phyloP scores from a whole-genome alignment of 2,329 filamentous ascomycete genomes.

The Myriosclerotinia duriaeana region DNA sequence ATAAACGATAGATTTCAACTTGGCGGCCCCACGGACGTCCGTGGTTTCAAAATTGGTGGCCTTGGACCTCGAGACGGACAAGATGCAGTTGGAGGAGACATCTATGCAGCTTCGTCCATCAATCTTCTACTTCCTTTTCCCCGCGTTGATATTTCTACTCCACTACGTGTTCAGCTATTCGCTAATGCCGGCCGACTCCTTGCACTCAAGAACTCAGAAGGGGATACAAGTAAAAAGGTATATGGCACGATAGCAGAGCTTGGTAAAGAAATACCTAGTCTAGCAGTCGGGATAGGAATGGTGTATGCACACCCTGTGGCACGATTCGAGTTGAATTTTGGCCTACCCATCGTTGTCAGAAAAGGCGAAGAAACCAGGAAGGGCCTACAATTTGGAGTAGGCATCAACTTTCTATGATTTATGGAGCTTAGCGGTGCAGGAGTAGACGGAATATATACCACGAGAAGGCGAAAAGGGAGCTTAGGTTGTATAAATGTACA shows the following conservation, averaged over 20 bases:
- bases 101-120: constrained; percentile 86
- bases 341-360: constrained; percentile 76
- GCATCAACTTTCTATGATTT: constrained; percentile 84
- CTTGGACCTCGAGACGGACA: constrained; percentile 82
- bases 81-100: constrained; percentile 86
- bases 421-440: constrained; percentile 8
- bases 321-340: constrained; percentile 94
- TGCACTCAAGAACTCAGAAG: constrained; percentile 59
- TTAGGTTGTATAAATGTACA: constrained; percentile 13
- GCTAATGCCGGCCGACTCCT: constrained; percentile 86
- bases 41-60: constrained; percentile 87
- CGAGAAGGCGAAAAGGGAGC: not conserved
- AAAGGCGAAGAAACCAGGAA: constrained; percentile 86
- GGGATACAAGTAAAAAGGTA: constrained; percentile 40
- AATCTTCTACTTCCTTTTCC: constrained; percentile 85
- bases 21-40: constrained; percentile 89
- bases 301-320: constrained; percentile 95
- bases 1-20: constrained; percentile 95
- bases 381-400: constrained; percentile 91
- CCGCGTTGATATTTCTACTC: constrained; percentile 75
- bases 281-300: constrained; percentile 82
- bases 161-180: constrained; percentile 84
- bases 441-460: constrained; percentile 15
- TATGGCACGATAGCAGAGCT: constrained; percentile 67
- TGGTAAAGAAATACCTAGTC: constrained; percentile 73